These are phyloP conservation scores for Flaveria robusta DNA, from an alignment of 129 eudicot genomes.

Conservation along the genomic window DNA sequence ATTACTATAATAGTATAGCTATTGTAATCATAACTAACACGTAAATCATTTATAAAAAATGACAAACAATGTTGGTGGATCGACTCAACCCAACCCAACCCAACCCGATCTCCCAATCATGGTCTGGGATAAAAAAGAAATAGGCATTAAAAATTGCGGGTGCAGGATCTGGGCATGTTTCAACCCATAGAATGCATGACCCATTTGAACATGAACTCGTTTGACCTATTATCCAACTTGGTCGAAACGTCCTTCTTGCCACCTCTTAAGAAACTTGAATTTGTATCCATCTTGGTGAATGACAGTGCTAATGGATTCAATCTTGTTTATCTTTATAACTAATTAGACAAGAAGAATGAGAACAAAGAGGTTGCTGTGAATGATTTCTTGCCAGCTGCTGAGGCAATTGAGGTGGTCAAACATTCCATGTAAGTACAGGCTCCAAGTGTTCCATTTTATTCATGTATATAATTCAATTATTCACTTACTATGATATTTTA, in stretches of 20 bases:
- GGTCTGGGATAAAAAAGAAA: no score
- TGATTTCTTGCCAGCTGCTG: conserved; percentile 77
- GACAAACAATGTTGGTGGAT: background rate
- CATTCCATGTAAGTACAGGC: conserved; percentile 74
- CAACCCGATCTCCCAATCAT: background rate
- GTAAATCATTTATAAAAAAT: background rate
- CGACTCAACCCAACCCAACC: background rate
- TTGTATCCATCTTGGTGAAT: background rate
- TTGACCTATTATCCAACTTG: background rate
- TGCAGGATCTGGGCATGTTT: no score
- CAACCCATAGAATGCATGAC: background rate
- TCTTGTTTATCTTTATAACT: conserved; percentile 33
- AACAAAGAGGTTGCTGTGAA: conserved; percentile 95
- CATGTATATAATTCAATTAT: background rate
- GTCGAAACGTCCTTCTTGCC: background rate
- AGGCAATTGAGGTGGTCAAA: conserved; percentile 78
- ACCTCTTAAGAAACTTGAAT: background rate
- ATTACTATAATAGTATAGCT: background rate
- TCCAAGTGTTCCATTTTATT: conserved; percentile 11
- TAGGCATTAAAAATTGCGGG: no score
- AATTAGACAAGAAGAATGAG: conserved; percentile 92
- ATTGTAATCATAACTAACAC: background rate
- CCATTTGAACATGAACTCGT: background rate
- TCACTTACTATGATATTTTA: background rate
- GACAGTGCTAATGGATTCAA: background rate